Percentiles rank a stretch among this genome's conserved stretches.
These are phyloP conservation scores for Choanephora cucurbitarum DNA, from an alignment of 371 early-diverging fungal species.

Conservation along the genomic window DNA sequence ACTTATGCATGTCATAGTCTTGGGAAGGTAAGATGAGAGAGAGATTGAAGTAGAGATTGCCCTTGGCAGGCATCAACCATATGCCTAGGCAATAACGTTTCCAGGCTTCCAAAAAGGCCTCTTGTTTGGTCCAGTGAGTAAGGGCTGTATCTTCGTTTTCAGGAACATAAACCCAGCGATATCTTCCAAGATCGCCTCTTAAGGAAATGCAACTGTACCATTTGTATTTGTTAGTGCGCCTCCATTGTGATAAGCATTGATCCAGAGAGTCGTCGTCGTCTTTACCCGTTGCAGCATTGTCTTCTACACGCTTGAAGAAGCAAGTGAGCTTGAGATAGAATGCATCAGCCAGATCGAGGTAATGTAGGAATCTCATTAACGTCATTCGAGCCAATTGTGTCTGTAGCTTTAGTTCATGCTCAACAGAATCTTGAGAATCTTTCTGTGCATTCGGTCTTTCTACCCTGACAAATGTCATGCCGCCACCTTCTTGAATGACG, in stretches of 20 bases:
- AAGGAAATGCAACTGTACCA: conserved; percentile 60
- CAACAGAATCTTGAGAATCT: not conserved
- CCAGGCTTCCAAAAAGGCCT: conserved; percentile 52
- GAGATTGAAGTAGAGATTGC: conserved; percentile 48
- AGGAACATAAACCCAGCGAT: conserved; percentile 51
- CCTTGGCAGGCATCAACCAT: conserved; percentile 62
- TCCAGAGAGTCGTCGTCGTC: conserved; percentile 14
- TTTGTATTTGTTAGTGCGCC: conserved; percentile 36
- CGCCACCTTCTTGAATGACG: conserved; percentile 16
- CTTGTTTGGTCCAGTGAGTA: conserved; percentile 10
- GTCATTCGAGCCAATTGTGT: conserved; percentile 12
- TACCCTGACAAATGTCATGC: conserved; percentile 18
- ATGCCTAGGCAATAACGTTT: conserved; percentile 56
- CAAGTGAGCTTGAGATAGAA: conserved; percentile 47
- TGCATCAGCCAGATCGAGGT: conserved; percentile 40
- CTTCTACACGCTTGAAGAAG: conserved; percentile 38
- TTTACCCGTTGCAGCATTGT: no score
- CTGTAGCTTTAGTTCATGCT: conserved; percentile 7
- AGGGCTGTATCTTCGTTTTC: conserved; percentile 12
- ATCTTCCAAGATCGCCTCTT: conserved; percentile 64
- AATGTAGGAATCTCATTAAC: conserved; percentile 26
- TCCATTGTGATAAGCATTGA: conserved; percentile 33
- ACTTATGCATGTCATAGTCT: conserved; percentile 35
- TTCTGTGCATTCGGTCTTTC: conserved; percentile 8
- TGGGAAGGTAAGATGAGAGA: conserved; percentile 30